Percentiles rank a stretch among this genome's conserved stretches.
These are phyloP conservation scores for Lactifluus volemus DNA, from an alignment of 768 basidiomycete species.

Conservation along the genomic window DNA sequence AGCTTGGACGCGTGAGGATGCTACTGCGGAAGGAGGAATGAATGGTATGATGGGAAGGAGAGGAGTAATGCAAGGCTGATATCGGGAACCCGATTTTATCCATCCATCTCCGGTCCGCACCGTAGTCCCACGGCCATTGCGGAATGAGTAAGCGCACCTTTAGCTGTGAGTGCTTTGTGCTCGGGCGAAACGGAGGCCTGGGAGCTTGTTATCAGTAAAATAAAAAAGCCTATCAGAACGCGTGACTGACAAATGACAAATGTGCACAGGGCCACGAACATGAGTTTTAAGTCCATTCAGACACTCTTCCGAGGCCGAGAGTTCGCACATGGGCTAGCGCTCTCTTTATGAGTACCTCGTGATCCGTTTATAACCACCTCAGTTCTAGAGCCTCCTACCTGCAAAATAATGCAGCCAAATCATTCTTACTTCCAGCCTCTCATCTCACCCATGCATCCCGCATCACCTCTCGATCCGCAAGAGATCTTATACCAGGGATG, in stretches of 20 bases:
- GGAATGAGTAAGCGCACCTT: neutral
- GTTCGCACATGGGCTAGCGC: neutral
- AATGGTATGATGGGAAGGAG: neutral
- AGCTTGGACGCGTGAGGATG: slow-evolving; percentile 27
- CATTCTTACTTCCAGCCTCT: neutral
- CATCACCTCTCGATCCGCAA: neutral
- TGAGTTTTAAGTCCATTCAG: neutral
- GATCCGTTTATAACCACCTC: neutral
- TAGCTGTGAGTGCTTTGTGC: neutral
- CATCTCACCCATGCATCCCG: neutral
- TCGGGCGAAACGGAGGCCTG: neutral
- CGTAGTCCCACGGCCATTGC: neutral
- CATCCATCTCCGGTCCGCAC: slow-evolving; percentile 9
- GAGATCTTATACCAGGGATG: slow-evolving; percentile 56
- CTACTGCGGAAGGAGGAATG: slow-evolving; percentile 5
- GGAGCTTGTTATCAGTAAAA: neutral
- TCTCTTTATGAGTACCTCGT: neutral
- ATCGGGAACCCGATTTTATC: slow-evolving; percentile 2
- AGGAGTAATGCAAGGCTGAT: slow-evolving; percentile 10
- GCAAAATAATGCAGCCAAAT: neutral
- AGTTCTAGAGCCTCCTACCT: neutral
- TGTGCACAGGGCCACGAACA: neutral
- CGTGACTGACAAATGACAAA: neutral
- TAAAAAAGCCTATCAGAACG: neutral
- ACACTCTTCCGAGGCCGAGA: too few species aligned